Base-by-base conservation (phyloP, 2,329 filamentous ascomycete species). In the Phialophora verrucosa region DNA sequence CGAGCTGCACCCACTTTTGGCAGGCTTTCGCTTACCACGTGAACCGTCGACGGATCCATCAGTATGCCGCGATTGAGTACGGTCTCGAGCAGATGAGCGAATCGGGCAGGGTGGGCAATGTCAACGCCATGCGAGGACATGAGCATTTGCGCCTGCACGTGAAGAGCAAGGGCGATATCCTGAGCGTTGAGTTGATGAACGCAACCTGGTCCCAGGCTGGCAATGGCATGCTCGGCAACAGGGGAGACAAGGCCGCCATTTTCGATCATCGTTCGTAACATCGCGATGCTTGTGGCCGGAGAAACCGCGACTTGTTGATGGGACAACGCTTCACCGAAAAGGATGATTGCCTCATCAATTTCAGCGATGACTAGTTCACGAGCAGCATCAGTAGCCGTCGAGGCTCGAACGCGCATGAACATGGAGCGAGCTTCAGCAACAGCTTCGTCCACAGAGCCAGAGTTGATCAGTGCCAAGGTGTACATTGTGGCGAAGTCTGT, bases 291-390 rank as follows among this genome's bases (percentile, higher is more conserved):
- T 65, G 85, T 83, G 69, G 83, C 81, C 55, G 85, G 78, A 42
- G 84, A 83, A 59, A 87, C 77, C 47, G 83, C 76, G 65, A 82
- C 78, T 63, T 81, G 81, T 67, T 80, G 81, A 74, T 84, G 83
- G 68, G 83, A 81, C 73, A 88, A 80, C 73, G 87, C 83, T 57
- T 81, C 82, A 62, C 85, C 85, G 69, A 89, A 83, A 67, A 89
- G 91, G 68, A 95, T 90, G 66, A 91, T 84, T 38, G 89, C 92
- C 78, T 97, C 94, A 70, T 96, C 93, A 67, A 97, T 89, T 79
- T 96, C 91, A 73, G 95, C 91, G 35, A 84, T 82, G 57, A 90
- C 78, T 66, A 92, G 87, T 64, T 80, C 78, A 70, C 80, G 80
- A 47, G 78, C 64, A 38, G 68, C 63, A 47, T 77, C 72, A 27